phyloP scores from a whole-genome alignment of 202 grass and related monocot species.

The Digitaria exilis region DNA sequence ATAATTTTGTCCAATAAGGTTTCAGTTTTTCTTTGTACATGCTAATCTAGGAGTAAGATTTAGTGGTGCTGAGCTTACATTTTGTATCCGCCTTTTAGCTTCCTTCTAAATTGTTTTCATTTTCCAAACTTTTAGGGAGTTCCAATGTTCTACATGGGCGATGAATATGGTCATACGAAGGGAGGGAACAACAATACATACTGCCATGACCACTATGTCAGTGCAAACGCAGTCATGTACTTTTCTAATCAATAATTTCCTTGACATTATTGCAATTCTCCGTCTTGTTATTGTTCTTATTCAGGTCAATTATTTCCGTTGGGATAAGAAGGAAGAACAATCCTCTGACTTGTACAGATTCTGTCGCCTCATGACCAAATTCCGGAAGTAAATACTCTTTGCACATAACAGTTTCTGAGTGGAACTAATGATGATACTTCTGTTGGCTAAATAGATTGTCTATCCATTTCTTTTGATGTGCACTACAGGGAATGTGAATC shows the following conservation, averaged over 20 bases:
- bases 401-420: neutral
- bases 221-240: neutral
- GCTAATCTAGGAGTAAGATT: neutral
- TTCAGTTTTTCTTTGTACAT: neutral
- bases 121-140: constrained; percentile 61
- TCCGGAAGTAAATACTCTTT: constrained; percentile 66
- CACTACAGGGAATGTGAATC: constrained; percentile 65
- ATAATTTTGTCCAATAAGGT: neutral
- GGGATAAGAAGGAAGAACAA: constrained; percentile 81
- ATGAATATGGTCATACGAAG: constrained; percentile 99
- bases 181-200: constrained; percentile 99
- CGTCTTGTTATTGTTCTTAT: constrained; percentile 13
- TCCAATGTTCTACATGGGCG: constrained; percentile 97
- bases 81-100: neutral
- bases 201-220: constrained; percentile 89
- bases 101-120: constrained; percentile 23
- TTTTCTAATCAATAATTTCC: constrained; percentile 1
- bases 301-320: constrained; percentile 88
- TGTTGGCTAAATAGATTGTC: neutral
- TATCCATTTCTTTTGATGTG: neutral
- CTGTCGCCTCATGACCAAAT: constrained; percentile 74
- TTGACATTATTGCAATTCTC: neutral
- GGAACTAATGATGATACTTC: constrained; percentile 5
- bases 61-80: neutral
- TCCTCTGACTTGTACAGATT: constrained; percentile 72